Evolutionary conservation across 345 rosid species (phyloP).

Genomic region (Dipteronia dyeriana): DNA sequence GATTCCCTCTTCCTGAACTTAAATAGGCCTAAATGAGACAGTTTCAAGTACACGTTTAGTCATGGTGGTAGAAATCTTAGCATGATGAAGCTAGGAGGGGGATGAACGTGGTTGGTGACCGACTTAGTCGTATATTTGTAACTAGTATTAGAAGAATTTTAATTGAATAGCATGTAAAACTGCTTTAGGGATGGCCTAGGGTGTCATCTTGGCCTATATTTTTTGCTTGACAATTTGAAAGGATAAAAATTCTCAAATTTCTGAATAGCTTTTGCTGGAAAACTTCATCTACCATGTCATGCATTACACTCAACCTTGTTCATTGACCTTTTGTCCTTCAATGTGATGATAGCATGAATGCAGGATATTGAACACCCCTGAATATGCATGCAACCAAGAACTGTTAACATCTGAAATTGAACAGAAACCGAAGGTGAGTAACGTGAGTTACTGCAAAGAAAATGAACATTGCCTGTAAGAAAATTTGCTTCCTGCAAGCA

Average conservation of each 20-base stretch:
- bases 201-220: neutral
- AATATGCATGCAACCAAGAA: neutral
- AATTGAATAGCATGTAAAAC: neutral
- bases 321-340: neutral
- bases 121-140: neutral
- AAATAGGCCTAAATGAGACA: neutral
- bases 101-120: neutral
- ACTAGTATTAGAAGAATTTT: neutral
- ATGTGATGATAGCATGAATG: neutral
- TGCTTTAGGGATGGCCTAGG: neutral
- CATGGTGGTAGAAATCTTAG: neutral
- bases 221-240: neutral
- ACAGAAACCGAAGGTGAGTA: too few species aligned
- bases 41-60: conserved; percentile 6
- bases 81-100: neutral
- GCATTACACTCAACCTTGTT: neutral
- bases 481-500: neutral
- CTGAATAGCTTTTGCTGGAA: neutral
- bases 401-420: neutral
- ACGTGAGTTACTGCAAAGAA: neutral
- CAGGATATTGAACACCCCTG: neutral
- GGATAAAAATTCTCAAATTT: neutral
- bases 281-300: neutral
- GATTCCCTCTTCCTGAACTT: conserved; percentile 32
- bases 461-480: neutral